Evolutionary conservation across 345 rosid genomes (phyloP), one percentile per base, ranked within the genome.

Genomic region (Eucalyptus viminalis): DNA sequence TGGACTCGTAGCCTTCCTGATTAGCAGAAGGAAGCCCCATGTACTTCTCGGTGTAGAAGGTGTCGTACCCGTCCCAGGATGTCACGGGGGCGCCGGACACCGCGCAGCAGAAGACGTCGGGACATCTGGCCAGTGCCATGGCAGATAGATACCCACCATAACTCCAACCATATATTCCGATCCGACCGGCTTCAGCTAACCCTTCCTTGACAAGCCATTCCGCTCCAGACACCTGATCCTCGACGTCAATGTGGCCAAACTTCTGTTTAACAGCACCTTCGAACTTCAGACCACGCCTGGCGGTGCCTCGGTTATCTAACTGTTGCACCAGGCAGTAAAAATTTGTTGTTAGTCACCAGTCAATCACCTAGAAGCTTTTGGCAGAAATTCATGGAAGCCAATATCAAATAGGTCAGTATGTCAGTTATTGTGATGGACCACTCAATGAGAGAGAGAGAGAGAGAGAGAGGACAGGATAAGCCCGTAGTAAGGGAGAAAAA

Each of bases 111-210:
- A 97, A 97, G 47, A 95, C 92, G 65, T 96, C 95, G 49, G 98
- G 98, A 91, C 93, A 95, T 87, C 93, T 92, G 22, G 94, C 93
- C 87, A 97, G 87, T 58, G 93, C 91, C 94, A 94, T 92, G 49
- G 99, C 97, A 45, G 99, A 96, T 90, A 97, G 97, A 88, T 97
- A 97, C n/a, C 98, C 99, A 34, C 99, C 99, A 49, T 97, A 97
- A 93, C 99, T 97, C 99, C 98, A 96, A 37, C 98, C 97, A 11
- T 94, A 95, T 62, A 97, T 72, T 31, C 99, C 99, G 10, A 97
- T 95, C 88, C 95, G 95, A 85, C 95, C 96, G 2, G 90, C 90
- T 91, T 94, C 89, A 76, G 99, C 95, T 44, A 97, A 91, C 87
- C 99, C 99, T 92, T 94, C 93, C 86, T 93, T 94, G 51, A 95